Evolutionary conservation across 2,329 filamentous ascomycete species (phyloP).

Genomic region (Samsoniella hepiali): DNA sequence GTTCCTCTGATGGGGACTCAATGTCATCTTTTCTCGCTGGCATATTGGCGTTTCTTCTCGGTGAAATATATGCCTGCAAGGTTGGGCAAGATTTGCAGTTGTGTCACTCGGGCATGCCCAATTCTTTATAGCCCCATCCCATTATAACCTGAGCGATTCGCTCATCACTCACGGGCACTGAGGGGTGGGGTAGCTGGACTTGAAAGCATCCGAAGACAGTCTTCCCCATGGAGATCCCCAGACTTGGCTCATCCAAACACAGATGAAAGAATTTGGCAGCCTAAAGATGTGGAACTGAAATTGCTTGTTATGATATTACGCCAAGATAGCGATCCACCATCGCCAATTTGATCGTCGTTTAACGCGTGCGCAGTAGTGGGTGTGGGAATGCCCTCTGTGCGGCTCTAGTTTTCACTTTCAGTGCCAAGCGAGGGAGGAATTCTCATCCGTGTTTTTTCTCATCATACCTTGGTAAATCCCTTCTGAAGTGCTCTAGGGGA

Average conservation of each 20-base stretch:
- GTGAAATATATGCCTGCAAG: background rate
- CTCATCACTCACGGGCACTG: too few species aligned
- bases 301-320: background rate
- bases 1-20: slow-evolving; percentile 7
- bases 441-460: too few species aligned
- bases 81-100: background rate
- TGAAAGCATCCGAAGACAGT: background rate
- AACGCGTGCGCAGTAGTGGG: background rate
- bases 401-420: too few species aligned
- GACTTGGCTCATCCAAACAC: slow-evolving; percentile 2
- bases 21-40: background rate
- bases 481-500: too few species aligned
- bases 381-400: background rate
- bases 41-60: background rate
- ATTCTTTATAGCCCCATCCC: background rate
- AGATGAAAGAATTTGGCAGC: background rate
- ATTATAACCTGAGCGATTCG: background rate
- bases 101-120: background rate
- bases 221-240: background rate
- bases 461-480: too few species aligned
- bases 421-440: too few species aligned
- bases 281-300: background rate
- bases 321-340: slow-evolving; percentile 1
- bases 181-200: background rate
- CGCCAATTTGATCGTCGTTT: background rate